Percentiles rank a stretch among this genome's conserved stretches.
phyloP scores from a whole-genome alignment of 768 basidiomycete species.

The Boletellus sp. region DNA sequence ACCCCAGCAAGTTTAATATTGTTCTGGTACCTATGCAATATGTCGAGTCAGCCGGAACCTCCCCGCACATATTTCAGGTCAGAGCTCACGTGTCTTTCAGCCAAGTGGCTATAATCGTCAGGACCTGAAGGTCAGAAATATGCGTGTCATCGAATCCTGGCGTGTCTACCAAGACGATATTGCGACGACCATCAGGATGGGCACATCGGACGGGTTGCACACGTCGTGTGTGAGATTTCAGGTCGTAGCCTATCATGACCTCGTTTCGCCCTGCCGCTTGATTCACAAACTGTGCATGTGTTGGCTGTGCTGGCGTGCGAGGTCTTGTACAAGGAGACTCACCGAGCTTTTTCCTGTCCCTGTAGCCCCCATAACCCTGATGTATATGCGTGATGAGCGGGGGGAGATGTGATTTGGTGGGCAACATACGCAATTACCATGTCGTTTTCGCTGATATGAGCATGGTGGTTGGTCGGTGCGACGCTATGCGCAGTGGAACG shows the following conservation, averaged over 20 bases:
- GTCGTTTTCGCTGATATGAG: too few relatives aligned
- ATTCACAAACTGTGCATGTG: constrained; percentile 8
- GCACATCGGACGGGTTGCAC: neutral
- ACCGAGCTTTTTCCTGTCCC: constrained; percentile 15
- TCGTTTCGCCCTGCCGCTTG: neutral
- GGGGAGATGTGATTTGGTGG: too few relatives aligned
- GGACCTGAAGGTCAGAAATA: constrained; percentile 9
- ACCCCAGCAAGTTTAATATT: constrained; percentile 28
- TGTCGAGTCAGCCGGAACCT: neutral
- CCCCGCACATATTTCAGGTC: neutral
- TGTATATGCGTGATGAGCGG: too few relatives aligned
- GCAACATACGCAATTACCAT: too few relatives aligned
- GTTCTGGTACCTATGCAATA: constrained; percentile 4
- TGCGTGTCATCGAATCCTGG: constrained; percentile 21
- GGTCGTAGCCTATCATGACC: constrained; percentile 3
- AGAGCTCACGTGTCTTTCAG: neutral
- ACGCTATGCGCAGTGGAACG: too few relatives aligned
- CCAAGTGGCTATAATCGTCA: constrained; percentile 1
- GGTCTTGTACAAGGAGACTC: neutral
- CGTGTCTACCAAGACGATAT: constrained; percentile 22
- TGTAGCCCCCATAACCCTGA: constrained; percentile 20
- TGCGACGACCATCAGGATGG: neutral
- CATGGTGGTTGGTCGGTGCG: too few relatives aligned
- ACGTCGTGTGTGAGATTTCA: constrained; percentile 8
- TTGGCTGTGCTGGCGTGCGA: too few relatives aligned